These are phyloP conservation scores for Obelidium mucronatum DNA, from an alignment of 192 early-diverging fungal genomes.

Conservation along the genomic window DNA sequence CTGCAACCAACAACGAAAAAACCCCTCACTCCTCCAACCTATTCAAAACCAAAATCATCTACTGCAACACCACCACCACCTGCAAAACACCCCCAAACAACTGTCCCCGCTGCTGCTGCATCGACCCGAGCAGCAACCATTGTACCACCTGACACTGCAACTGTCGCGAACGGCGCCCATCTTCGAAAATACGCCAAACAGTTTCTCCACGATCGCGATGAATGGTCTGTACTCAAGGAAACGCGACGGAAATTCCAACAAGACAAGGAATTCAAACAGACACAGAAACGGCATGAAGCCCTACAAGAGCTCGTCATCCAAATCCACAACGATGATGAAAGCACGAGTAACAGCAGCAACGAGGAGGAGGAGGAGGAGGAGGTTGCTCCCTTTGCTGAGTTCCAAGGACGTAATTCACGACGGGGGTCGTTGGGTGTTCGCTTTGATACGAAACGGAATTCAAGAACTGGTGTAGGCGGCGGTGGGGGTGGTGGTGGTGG, in stretches of 20 bases:
- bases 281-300: not conserved
- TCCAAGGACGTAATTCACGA: not conserved
- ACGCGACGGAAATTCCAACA: not conserved
- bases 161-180: not conserved
- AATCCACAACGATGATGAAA: not conserved
- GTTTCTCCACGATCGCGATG: not conserved
- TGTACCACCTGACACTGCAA: too few relatives aligned
- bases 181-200: not conserved
- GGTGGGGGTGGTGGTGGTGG: not conserved
- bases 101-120: too few relatives aligned
- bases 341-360: not conserved
- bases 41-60: not conserved
- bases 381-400: not conserved
- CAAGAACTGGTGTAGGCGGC: not conserved
- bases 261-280: not conserved
- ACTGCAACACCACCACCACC: not conserved
- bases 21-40: too few relatives aligned
- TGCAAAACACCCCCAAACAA: not conserved
- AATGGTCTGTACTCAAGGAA: not conserved
- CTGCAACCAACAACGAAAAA: too few relatives aligned
- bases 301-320: not conserved
- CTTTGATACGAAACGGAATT: not conserved
- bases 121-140: too few relatives aligned
- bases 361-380: not conserved
- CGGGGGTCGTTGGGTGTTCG: not conserved